phyloP scores from a whole-genome alignment of 2,329 filamentous ascomycete genomes.

The Simplicillium sp. region DNA sequence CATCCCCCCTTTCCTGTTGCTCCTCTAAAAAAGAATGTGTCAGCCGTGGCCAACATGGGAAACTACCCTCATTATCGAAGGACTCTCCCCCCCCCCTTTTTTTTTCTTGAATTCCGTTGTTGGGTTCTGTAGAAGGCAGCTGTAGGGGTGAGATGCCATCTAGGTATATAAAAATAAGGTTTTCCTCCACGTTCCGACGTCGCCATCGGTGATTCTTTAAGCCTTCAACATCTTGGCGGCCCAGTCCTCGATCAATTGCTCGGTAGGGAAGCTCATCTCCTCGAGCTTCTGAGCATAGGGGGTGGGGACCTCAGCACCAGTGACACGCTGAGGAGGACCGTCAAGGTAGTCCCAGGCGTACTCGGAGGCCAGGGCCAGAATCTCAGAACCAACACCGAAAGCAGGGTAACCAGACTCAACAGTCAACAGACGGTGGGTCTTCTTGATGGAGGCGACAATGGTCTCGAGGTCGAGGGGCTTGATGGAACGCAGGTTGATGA shows the following conservation, averaged over 20 bases:
- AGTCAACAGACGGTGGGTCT: slow-evolving; percentile 83
- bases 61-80: neutral
- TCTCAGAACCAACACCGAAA: slow-evolving; percentile 87
- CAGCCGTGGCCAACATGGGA: slow-evolving; percentile 3
- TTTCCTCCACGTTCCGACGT: no score
- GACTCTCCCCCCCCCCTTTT: no score
- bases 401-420: slow-evolving; percentile 96
- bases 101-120: no score
- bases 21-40: slow-evolving; percentile 25
- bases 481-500: slow-evolving; percentile 95
- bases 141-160: no score
- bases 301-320: slow-evolving; percentile 93
- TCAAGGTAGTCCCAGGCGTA: slow-evolving; percentile 98
- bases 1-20: slow-evolving; percentile 17
- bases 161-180: no score
- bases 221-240: slow-evolving; percentile 69
- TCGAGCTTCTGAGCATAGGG: slow-evolving; percentile 91
- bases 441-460: slow-evolving; percentile 97
- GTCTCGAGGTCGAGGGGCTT: slow-evolving; percentile 94
- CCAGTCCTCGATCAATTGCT: slow-evolving; percentile 78
- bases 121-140: no score
- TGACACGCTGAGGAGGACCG: slow-evolving; percentile 86
- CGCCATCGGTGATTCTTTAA: no score
- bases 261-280: slow-evolving; percentile 89
- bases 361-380: slow-evolving; percentile 91